phyloP scores from a whole-genome alignment of 208 protist genomes.

The Leishmania tarentolae region DNA sequence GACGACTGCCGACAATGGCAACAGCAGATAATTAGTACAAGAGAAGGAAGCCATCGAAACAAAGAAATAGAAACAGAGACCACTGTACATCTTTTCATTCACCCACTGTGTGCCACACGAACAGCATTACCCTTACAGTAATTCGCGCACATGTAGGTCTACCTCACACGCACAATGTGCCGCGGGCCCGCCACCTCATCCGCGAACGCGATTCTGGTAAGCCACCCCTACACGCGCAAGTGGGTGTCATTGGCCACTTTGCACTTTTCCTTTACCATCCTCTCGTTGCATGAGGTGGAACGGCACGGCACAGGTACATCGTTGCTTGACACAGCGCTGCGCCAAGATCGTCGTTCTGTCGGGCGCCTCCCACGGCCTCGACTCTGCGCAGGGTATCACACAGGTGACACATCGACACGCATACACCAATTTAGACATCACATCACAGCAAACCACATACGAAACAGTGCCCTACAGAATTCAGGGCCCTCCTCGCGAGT shows the following conservation, averaged over 20 bases:
- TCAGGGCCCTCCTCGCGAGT: too few species aligned
- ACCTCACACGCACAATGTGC: not conserved
- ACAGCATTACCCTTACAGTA: not conserved
- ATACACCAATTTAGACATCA: not conserved
- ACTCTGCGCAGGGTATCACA: not conserved
- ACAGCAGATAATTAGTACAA: not conserved
- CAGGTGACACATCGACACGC: not conserved
- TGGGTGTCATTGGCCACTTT: not conserved
- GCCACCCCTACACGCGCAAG: not conserved
- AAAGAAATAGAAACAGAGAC: not conserved
- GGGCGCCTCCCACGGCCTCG: not conserved
- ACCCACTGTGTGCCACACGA: not conserved
- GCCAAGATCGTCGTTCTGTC: not conserved
- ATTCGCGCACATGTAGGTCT: not conserved
- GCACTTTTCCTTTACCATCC: not conserved
- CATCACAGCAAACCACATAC: too few species aligned
- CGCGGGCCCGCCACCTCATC: not conserved
- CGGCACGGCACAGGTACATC: not conserved
- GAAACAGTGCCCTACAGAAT: too few species aligned
- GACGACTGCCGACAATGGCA: not conserved
- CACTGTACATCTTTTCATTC: not conserved
- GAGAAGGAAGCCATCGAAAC: not conserved
- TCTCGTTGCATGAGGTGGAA: not conserved
- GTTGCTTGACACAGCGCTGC: not conserved
- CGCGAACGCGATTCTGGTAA: not conserved